These are phyloP conservation scores for Silene conica DNA, from an alignment of 148 eudicot species.

Conservation along the genomic window DNA sequence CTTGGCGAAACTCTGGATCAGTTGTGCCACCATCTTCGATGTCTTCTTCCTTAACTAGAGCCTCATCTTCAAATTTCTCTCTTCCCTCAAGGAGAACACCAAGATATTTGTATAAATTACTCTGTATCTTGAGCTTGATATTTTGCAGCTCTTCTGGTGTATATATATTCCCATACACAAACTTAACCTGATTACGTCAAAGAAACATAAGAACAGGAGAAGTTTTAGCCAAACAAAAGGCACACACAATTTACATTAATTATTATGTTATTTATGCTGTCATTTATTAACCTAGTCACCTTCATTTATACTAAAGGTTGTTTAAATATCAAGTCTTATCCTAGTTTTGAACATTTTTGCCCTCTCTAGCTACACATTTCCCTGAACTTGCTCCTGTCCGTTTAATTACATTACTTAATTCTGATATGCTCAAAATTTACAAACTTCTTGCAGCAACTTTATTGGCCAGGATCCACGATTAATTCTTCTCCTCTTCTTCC, in stretches of 20 bases:
- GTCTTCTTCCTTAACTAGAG: slow-evolving; percentile 28
- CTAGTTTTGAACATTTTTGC: not conserved
- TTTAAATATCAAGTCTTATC: not conserved
- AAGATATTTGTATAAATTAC: slow-evolving; percentile 87
- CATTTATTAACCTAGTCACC: too few relatives aligned
- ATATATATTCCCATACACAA: slow-evolving; percentile 71
- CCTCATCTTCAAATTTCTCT: slow-evolving; percentile 87
- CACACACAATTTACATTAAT: not conserved
- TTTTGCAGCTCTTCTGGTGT: slow-evolving; percentile 69
- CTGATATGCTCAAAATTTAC: too few relatives aligned
- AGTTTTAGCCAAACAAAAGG: not conserved
- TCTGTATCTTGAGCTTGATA: slow-evolving; percentile 88
- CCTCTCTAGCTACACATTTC: too few relatives aligned
- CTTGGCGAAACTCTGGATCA: not conserved
- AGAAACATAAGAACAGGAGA: slow-evolving; percentile 10
- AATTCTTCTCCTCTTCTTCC: too few relatives aligned
- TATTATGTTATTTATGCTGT: not conserved
- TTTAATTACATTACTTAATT: too few relatives aligned
- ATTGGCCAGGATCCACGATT: too few relatives aligned
- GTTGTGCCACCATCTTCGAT: slow-evolving; percentile 21
- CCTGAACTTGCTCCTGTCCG: too few relatives aligned
- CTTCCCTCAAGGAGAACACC: slow-evolving; percentile 86
- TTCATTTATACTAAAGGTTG: too few relatives aligned
- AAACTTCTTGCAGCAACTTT: too few relatives aligned
- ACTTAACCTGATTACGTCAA: slow-evolving; percentile 62